Conservation (phyloP, 169 alveolate genomes). For the Ichthyophthirius multifiliis region DNA sequence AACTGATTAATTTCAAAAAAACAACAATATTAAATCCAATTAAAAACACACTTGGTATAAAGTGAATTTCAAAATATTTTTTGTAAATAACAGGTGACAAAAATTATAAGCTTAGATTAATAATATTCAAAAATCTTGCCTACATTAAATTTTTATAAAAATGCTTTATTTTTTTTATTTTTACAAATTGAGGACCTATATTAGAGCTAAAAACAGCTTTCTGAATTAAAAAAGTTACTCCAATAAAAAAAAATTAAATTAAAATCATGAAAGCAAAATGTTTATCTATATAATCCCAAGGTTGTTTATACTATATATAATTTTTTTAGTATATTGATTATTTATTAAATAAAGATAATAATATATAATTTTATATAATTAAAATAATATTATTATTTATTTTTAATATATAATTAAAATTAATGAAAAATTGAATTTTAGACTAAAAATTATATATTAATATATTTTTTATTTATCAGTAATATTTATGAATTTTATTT, state of each 20-base stretch:
- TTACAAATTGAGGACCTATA: not conserved
- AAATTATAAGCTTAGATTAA: not conserved
- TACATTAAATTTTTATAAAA: not conserved
- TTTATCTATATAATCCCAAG: too few species aligned
- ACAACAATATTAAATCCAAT: not conserved
- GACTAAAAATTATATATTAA: too few species aligned
- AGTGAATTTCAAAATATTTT: conserved; percentile 7
- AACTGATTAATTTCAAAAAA: conserved; percentile 28
- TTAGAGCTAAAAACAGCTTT: not conserved
- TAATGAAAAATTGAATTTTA: too few species aligned
- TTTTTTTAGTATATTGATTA: not conserved
- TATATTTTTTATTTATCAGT: not conserved
- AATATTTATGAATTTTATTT: not conserved
- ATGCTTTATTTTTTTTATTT: not conserved
- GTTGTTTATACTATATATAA: not conserved
- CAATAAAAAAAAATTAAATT: not conserved
- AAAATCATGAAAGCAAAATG: too few species aligned
- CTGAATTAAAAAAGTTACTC: conserved; percentile 10
- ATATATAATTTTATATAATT: too few species aligned
- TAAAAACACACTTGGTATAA: not conserved
- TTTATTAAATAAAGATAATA: too few species aligned
- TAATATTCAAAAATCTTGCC: not conserved
- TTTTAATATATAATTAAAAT: too few species aligned
- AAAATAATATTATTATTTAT: too few species aligned
- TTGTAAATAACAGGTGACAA: not conserved